Conservation (phyloP, 257 asterid genomes). For the Capsicum pubescens region DNA sequence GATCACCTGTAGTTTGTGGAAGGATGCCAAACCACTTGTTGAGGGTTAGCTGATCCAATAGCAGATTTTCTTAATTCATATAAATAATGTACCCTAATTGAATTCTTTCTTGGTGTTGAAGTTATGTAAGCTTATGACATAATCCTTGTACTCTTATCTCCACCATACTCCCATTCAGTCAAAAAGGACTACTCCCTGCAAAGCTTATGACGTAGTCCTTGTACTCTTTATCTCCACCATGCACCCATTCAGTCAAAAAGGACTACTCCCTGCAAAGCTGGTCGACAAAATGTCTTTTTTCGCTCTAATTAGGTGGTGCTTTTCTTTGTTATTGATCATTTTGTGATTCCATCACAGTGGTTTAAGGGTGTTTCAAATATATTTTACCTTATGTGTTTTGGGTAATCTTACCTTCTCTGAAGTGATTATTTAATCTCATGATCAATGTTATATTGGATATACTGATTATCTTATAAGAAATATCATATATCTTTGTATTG, state of each 20-base stretch:
- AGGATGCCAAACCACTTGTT: neutral
- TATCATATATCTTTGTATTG: neutral
- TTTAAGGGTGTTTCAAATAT: neutral
- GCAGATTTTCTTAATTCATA: neutral
- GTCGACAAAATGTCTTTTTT: neutral
- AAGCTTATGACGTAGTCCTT: neutral
- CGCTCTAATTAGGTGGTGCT: neutral
- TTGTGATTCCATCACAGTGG: neutral
- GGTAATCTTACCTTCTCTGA: neutral
- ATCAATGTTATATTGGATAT: neutral
- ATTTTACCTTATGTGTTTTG: neutral
- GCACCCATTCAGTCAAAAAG: neutral
- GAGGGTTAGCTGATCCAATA: constrained; percentile 4
- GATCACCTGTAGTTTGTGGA: neutral
- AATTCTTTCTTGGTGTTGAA: neutral
- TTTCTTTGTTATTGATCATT: neutral
- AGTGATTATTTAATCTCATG: neutral
- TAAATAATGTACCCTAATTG: neutral
- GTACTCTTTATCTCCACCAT: neutral
- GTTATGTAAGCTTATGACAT: neutral
- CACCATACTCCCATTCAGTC: neutral
- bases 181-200: neutral
- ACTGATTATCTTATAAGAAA: neutral
- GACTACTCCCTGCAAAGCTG: neutral
- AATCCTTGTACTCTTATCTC: neutral